Base-by-base conservation (phyloP, 2,329 filamentous ascomycete species). In the Sporothrix brunneoviolacea region DNA sequence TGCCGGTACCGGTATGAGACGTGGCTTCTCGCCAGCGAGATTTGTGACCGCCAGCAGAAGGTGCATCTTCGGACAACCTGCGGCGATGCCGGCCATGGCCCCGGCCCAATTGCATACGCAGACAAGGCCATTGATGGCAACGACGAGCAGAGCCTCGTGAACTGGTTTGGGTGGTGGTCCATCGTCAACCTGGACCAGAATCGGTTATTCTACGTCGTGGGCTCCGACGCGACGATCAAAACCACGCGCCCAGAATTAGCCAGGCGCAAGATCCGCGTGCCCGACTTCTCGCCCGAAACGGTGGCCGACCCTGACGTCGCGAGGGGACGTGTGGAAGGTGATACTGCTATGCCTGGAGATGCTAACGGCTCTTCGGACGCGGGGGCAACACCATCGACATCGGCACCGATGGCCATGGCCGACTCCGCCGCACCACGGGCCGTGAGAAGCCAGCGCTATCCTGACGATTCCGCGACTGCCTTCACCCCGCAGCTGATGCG, bases 121-220 rank as follows among this genome's bases (percentile, higher is more conserved):
- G 70, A 72, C 13, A 58, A 66, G 4, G 61, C 55, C 2, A 76
- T 84, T 40, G 73, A 81, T 50, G 68, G 71, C 1, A 76, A 78
- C 49, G 79, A 84, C 54, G 81, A 84, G 59, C 76, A 82, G 58
- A 80, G 75, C 51, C 65, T 84, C 24, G 71, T 83, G 9, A 79
- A 82, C 54, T 83, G 77, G 75, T 84, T 82, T 60, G 78, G 75
- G 1, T 76, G 70, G 62, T 84, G 80, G 80, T 68, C 77, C 1
- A 65, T 69, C 28, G 53, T 62, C 50, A 71, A 73, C 27, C 59
- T 79, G 32, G 72, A 80, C 51, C 63, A 65, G 36, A 78, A 73
- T 57, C 72, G 78, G 28, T 74, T 70, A 33, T 83, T 83, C 56
- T 65, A 68, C 16, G 74, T 84, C 3, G 49, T 83, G 4, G 80